Evolutionary conservation across 306 rosid species (phyloP).

Genomic region (Inga oerstediana): DNA sequence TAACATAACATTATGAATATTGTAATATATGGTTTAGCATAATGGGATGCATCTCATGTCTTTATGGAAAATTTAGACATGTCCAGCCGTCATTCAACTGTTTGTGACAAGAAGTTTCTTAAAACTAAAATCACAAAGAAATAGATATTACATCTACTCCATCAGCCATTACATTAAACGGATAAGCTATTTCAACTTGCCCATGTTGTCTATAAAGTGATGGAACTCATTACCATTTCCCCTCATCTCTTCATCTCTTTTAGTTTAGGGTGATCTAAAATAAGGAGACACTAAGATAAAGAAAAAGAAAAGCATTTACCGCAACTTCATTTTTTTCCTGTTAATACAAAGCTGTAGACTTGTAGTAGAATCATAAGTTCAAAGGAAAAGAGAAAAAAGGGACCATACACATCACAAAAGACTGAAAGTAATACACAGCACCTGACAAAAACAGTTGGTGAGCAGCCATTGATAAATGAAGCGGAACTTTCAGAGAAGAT

Average conservation of each 20-base stretch:
- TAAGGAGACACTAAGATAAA: neutral
- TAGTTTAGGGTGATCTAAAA: slow-evolving; percentile 18
- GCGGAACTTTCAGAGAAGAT: slow-evolving; percentile 71
- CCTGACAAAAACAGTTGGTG: slow-evolving; percentile 91
- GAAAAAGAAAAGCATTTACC: slow-evolving; percentile 11
- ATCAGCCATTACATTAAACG: neutral
- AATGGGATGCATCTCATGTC: neutral
- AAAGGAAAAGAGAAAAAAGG: slow-evolving; percentile 26
- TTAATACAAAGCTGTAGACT: neutral
- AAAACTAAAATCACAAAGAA: neutral
- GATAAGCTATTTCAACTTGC: neutral
- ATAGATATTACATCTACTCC: neutral
- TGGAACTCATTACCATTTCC: neutral
- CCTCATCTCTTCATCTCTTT: slow-evolving; percentile 11
- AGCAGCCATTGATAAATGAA: slow-evolving; percentile 72
- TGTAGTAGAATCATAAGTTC: slow-evolving; percentile 7
- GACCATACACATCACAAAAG: slow-evolving; percentile 21
- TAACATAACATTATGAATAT: neutral
- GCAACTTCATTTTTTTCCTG: neutral
- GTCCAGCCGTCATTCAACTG: neutral
- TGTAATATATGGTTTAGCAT: slow-evolving; percentile 5
- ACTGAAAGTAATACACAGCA: slow-evolving; percentile 40
- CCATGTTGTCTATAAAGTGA: neutral
- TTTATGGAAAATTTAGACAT: slow-evolving; percentile 2
- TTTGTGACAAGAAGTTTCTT: neutral